These are phyloP conservation scores for Neurospora sp. DNA, from an alignment of 495 filamentous ascomycete species.

Conservation along the genomic window DNA sequence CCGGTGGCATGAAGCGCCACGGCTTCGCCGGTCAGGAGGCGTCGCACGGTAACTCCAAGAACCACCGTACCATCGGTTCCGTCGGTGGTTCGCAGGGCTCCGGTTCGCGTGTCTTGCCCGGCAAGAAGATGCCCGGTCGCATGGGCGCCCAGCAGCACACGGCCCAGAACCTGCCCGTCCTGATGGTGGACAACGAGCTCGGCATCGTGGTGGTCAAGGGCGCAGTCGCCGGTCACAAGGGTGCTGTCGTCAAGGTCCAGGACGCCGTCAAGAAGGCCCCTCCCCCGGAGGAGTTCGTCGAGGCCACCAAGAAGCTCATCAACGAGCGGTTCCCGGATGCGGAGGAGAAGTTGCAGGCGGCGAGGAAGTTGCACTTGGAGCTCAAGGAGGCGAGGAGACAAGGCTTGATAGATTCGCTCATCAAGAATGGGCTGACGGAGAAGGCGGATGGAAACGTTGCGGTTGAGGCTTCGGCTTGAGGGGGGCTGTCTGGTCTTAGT, in stretches of 20 bases:
- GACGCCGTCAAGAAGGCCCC: constrained; percentile 89
- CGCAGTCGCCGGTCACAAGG: constrained; percentile 74
- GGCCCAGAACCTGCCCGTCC: constrained; percentile 77
- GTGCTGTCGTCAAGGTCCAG: constrained; percentile 70
- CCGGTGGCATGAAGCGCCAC: constrained; percentile 93
- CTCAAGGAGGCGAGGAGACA: constrained; percentile 34
- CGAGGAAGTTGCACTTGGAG: constrained; percentile 28
- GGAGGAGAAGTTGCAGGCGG: constrained; percentile 26
- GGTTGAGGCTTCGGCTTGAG: constrained; percentile 7
- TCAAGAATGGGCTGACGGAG: constrained; percentile 4
- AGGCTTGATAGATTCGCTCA: constrained; percentile 19
- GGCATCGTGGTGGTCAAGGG: constrained; percentile 86
- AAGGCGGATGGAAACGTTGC: neutral
- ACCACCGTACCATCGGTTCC: constrained; percentile 83
- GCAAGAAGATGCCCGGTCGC: constrained; percentile 93
- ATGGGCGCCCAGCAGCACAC: constrained; percentile 87
- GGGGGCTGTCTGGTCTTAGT: neutral
- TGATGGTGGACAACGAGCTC: constrained; percentile 74
- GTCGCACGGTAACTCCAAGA: constrained; percentile 87
- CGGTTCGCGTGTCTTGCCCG: constrained; percentile 83
- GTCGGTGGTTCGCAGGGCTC: constrained; percentile 79
- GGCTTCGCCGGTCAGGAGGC: constrained; percentile 83
- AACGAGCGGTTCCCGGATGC: constrained; percentile 31
- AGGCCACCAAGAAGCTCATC: constrained; percentile 21
- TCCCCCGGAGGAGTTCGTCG: constrained; percentile 46